Base-by-base conservation (phyloP, 2,329 filamentous ascomycete species). In the Cryphonectria parasitica region DNA sequence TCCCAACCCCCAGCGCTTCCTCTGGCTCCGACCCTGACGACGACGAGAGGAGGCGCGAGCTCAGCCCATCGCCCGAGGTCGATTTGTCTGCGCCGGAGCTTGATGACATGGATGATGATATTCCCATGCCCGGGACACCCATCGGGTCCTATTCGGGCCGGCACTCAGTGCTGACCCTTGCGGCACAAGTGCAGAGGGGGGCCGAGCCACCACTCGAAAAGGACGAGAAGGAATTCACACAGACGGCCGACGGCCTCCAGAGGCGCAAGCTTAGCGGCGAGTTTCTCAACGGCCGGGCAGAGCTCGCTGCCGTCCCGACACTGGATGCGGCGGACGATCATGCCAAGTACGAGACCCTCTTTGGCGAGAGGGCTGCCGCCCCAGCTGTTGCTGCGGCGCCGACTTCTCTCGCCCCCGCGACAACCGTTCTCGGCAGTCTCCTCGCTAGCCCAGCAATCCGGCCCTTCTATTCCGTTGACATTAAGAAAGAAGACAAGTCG, bases 181-280 rank as follows among this genome's bases (percentile, higher is more conserved):
- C 86, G 66, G 80, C 83, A 64, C 88, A 91, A 75, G 89, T 88
- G 73, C 86, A 90, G 72, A 90, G 92, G 71, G 92, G 91, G n/a
- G 90, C 92, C 34, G 96, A 93, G 74, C 95, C 95, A 66, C 94
- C 94, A 22, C 86, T 98, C 52, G 95, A 98, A 82, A 94, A 92
- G 76, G 95, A 98, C 76, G 95, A 98, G 84, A 93, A 92, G 78
- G 96, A 98, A 81, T 99, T 99, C 78, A 98, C 95, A 8, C 93
- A 97, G 82, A 98, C 95, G 1, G 96, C 96, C 22, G 93, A 94
- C 75, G 93, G 91, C 64, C 88, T 98, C 76, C 93, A 89, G 76
- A 90, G 88, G 78, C 84, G 87, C 72, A 91, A 90, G 77, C 82
- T 90, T 31, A 85, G 80, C 61, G 84, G 85, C 39, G 83, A 83